Conservation (phyloP, 495 filamentous ascomycete species). For the Annulohypoxylon moriforme region DNA sequence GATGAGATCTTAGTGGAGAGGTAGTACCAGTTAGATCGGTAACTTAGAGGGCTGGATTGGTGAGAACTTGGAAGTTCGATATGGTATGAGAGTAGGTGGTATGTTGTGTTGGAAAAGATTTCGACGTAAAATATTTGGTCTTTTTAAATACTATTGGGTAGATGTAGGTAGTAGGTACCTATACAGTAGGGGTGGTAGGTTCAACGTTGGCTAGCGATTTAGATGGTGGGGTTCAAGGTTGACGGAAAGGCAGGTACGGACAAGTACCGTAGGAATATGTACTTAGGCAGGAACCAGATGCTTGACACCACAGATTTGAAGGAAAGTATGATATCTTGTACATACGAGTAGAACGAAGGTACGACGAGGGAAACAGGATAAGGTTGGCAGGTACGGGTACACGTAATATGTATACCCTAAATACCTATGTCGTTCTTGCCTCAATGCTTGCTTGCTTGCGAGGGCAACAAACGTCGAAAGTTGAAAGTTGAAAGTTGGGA, state of each 20-base stretch:
- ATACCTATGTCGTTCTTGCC: neutral
- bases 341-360: neutral
- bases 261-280: neutral
- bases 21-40: neutral
- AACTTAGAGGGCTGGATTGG: neutral
- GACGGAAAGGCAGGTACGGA: slow-evolving; percentile 5
- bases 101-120: neutral
- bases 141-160: neutral
- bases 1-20: neutral
- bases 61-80: neutral
- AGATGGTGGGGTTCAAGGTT: neutral
- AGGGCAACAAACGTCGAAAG: neutral
- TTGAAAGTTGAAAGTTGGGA: neutral
- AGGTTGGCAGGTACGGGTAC: neutral
- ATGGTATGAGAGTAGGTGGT: slow-evolving; percentile 10
- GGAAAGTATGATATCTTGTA: neutral
- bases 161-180: neutral
- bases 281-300: neutral
- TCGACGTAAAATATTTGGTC: neutral
- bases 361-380: neutral
- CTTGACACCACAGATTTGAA: neutral
- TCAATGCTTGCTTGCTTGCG: neutral
- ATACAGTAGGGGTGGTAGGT: neutral
- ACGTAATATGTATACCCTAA: neutral
- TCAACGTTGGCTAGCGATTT: neutral